phyloP scores from a whole-genome alignment of 495 filamentous ascomycete genomes.

The Aspergillus nanangensis region DNA sequence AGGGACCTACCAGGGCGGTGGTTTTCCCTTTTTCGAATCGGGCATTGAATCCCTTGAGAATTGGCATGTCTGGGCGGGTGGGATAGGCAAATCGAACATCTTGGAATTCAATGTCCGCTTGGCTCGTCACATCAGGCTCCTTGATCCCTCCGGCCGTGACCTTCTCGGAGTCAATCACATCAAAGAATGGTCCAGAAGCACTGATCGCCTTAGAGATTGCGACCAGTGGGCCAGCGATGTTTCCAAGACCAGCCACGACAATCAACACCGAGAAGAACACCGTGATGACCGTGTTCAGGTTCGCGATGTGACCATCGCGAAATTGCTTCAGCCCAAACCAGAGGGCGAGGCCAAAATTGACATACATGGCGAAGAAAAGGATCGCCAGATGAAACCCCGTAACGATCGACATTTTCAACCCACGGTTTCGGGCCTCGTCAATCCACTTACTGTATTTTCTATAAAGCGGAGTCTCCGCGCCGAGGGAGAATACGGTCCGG shows the following conservation, averaged over 20 bases:
- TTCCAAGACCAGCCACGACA: slow-evolving; percentile 20
- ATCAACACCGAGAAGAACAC: slow-evolving; percentile 44
- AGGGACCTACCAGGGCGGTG: not conserved
- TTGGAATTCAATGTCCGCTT: slow-evolving; percentile 52
- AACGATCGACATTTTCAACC: slow-evolving; percentile 26
- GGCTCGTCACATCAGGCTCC: slow-evolving; percentile 12
- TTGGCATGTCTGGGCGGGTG: slow-evolving; percentile 30
- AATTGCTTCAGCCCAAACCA: slow-evolving; percentile 45
- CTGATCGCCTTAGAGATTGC: slow-evolving; percentile 43
- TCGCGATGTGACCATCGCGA: slow-evolving; percentile 25
- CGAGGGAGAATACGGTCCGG: slow-evolving; percentile 52
- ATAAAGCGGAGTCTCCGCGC: slow-evolving; percentile 35
- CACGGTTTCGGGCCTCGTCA: slow-evolving; percentile 51
- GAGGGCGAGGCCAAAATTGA: slow-evolving; percentile 48
- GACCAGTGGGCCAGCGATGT: slow-evolving; percentile 38
- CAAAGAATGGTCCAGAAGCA: slow-evolving; percentile 40
- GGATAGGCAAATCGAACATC: slow-evolving; percentile 61
- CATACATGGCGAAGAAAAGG: slow-evolving; percentile 38
- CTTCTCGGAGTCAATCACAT: slow-evolving; percentile 39
- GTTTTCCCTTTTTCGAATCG: slow-evolving; percentile 20
- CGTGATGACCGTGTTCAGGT: slow-evolving; percentile 46
- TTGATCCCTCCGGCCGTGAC: slow-evolving; percentile 29
- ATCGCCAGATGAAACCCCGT: slow-evolving; percentile 25
- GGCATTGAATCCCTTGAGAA: slow-evolving; percentile 39
- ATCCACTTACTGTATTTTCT: slow-evolving; percentile 45